These are phyloP conservation scores for Fusarium pseudocircinatum DNA, from an alignment of 2,329 filamentous ascomycete species.

Conservation along the genomic window DNA sequence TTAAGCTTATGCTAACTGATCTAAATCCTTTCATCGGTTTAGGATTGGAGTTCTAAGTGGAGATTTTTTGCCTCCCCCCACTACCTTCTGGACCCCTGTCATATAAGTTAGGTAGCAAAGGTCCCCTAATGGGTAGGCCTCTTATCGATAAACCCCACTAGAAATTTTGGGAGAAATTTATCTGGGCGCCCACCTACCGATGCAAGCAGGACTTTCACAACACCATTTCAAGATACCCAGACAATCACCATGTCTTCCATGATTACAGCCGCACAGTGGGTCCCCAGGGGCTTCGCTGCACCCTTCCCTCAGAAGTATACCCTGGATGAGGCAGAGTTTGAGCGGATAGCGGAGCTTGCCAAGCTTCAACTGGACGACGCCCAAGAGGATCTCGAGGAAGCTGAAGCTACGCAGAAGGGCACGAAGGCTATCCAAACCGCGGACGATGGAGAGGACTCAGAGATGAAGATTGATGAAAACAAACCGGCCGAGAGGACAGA, in stretches of 20 bases:
- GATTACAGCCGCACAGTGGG: slow-evolving; percentile 81
- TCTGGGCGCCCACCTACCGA: slow-evolving; percentile 30
- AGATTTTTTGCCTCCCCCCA: neutral
- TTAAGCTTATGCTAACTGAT: neutral
- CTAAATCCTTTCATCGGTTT: neutral
- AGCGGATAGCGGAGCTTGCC: slow-evolving; percentile 78
- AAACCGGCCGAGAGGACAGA: slow-evolving; percentile 47
- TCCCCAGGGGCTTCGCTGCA: slow-evolving; percentile 79
- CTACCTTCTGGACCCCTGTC: neutral
- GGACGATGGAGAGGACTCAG: slow-evolving; percentile 47
- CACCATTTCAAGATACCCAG: slow-evolving; percentile 42
- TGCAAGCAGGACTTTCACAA: slow-evolving; percentile 26
- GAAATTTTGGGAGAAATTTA: slow-evolving; percentile 49
- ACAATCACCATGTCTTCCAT: slow-evolving; percentile 66
- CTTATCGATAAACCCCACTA: slow-evolving; percentile 55
- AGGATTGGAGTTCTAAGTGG: neutral
- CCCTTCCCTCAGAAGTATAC: slow-evolving; percentile 80
- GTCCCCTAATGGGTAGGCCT: neutral
- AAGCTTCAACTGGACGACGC: slow-evolving; percentile 90
- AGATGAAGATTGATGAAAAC: slow-evolving; percentile 49
- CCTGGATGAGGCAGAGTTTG: slow-evolving; percentile 79
- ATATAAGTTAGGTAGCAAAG: neutral
- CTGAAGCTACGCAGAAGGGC: slow-evolving; percentile 56
- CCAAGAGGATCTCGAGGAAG: slow-evolving; percentile 82
- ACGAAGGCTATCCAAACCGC: slow-evolving; percentile 39